phyloP scores from a whole-genome alignment of 768 basidiomycete species.

The Lyophyllum atratum region DNA sequence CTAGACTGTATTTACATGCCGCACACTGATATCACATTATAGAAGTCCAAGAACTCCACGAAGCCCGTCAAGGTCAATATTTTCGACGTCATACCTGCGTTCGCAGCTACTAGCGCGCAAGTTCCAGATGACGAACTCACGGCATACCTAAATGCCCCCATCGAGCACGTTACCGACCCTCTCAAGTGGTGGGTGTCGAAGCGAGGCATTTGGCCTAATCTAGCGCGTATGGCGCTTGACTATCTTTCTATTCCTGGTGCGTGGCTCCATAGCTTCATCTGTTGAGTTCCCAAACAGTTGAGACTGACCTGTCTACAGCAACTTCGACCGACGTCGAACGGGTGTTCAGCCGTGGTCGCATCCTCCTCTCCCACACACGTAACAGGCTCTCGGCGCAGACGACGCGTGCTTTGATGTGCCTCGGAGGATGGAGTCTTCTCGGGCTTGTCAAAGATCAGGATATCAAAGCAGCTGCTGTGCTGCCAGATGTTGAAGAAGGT shows the following conservation, averaged over 20 bases:
- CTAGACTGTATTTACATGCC: background rate
- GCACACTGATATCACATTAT: background rate
- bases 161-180: slow-evolving; percentile 18
- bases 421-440: too few relatives aligned
- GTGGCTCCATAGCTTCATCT: too few relatives aligned
- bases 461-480: too few relatives aligned
- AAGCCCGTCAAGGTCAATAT: background rate
- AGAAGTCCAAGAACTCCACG: background rate
- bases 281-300: too few relatives aligned
- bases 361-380: too few relatives aligned
- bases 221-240: slow-evolving; percentile 2
- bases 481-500: too few relatives aligned
- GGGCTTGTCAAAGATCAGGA: too few relatives aligned
- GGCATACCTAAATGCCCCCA: slow-evolving; percentile 15
- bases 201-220: background rate
- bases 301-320: too few relatives aligned
- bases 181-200: slow-evolving; percentile 1
- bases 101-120: background rate
- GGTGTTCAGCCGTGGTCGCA: background rate
- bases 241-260: slow-evolving; percentile 2
- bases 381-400: too few relatives aligned
- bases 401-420: too few relatives aligned
- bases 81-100: background rate
- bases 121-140: too few relatives aligned
- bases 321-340: background rate